Base-by-base conservation (phyloP, 441 rosid species). In the Euphorbia celastroides region DNA sequence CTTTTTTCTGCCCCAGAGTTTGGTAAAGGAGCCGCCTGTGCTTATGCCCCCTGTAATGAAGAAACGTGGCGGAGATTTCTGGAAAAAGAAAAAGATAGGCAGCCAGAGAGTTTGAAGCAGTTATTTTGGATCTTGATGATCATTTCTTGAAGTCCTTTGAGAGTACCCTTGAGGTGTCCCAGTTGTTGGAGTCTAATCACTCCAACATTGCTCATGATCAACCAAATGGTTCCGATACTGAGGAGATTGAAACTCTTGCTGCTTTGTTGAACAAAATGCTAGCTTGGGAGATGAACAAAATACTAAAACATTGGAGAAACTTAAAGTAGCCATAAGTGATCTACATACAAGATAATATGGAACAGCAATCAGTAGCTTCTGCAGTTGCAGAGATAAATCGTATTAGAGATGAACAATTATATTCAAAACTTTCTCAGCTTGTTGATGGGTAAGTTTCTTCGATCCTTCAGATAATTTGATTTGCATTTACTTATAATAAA, bases 341-440 rank as follows among this genome's bases (percentile, higher is more conserved):
- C 85, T 93, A 73, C 96, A 89, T 72, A 89, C 99, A 10, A 85
- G 97, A 84, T 91, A 89, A 88, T 51, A 97, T 89, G 10, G 97
- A 93, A 75, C 86, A 91, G 96, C 97, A 91, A 80, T 91, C 99
- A 68, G 79, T 89, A 96, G 97, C 88, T 77, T 89, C 99, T 48
- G 91, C 97, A 46, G 96, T 89, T 69, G 72, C 80, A 38, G 97
- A 93, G 82, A 89, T 93, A 81, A 91, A 89, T 66, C 89, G 89
- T 20, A 79, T 93, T 41, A 88, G 97, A 30, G 99, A 93, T 63
- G 86, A 91, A 62, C 99, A 82, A 66, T 73, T 93, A 96, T 89
- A 88, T 77, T 78, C 90, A 42, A 89, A 84, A 81, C 97, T 93
- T 19, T 80, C 85, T 66, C 78, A 82, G 69, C 95, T 93, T 62